Evolutionary conservation across 2,329 filamentous ascomycete species (phyloP), one percentile per base, ranked within the genome.

Genomic region (Anthostomella pinea): DNA sequence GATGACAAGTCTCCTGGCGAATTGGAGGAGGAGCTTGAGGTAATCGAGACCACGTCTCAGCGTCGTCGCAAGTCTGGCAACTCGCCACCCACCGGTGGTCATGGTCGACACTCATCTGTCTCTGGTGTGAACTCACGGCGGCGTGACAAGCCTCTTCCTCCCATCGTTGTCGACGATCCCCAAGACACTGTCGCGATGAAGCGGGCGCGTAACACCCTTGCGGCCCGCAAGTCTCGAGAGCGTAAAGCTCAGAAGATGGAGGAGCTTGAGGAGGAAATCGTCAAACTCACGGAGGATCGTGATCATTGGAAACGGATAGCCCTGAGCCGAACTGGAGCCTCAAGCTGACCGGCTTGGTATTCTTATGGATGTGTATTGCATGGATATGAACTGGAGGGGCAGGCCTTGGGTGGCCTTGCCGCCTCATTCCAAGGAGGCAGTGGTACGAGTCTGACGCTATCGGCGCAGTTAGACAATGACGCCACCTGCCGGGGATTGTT

Each of bases 201-300:
- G 81, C 86, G 91, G 62, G 90, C 89, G 33, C 85, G 89, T 51
- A 97, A 96, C 64, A 95, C 89, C 7, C 77, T 94, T 62, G 91
- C 91, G 13, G 91, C 91, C 54, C 88, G 91, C 50, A 95, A 95
- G 69, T 95, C 89, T 41, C 83, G 91, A 34, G 83, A 88, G 57
- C 83, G 88, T 49, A 95, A 95, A 70, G 81, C 87, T 39, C 75
- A 84, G 59, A 78, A 83, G 51, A 73, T 91, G 43, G 81, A 86
- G 38, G 78, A 81, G 39, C 72, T 95, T 29, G 85, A 94, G 68
- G 75, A 75, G 24, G 73, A 78, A 54, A 89, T 95, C 54, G 73
- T 70, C 13, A 80, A 85, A 58, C 68, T 91, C 18, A 73, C 82
- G 62, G 71, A 73, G 25, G 79, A 83, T 58, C 72, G 77, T 52